A percentile compares a stretch with the other conserved stretches of the same genome.
phyloP scores from a whole-genome alignment of 1,284 basidiomycete genomes.

The Boletellus dicymbophilus region DNA sequence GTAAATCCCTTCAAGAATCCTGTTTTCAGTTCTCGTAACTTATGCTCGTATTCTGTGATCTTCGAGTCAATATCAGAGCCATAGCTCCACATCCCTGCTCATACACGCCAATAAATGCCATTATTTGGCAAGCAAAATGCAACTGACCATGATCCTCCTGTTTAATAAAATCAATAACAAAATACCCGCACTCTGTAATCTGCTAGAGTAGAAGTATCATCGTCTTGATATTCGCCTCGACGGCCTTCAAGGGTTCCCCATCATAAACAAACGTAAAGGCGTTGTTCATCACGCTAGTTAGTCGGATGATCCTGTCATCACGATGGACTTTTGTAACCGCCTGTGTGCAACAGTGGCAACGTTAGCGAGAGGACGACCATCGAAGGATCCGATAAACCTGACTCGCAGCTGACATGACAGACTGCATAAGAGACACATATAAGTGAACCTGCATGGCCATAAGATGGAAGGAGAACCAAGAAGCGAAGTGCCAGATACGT shows the following conservation, averaged over 20 bases:
- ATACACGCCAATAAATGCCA: not conserved
- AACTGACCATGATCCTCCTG: not conserved
- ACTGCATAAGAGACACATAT: not conserved
- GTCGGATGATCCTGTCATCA: not conserved
- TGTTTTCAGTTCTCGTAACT: not conserved
- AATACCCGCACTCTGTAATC: not conserved
- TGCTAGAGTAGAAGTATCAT: not conserved
- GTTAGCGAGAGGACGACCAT: not conserved
- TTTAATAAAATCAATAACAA: not conserved
- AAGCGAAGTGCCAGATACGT: not conserved
- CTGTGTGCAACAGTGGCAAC: not conserved
- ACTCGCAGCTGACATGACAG: not conserved
- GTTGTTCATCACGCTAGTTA: not conserved
- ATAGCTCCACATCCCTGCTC: not conserved
- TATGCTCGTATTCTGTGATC: conserved; percentile 5
- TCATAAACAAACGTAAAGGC: not conserved
- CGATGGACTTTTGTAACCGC: not conserved
- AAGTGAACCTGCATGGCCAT: not conserved
- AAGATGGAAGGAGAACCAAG: not conserved
- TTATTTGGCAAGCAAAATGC: not conserved
- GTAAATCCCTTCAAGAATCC: conserved; percentile 3
- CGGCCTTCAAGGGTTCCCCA: not conserved
- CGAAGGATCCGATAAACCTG: not conserved
- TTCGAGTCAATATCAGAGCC: not conserved
- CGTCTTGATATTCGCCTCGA: not conserved